Conservation (phyloP, 768 basidiomycete species). For the Phylloporus arenicola region DNA sequence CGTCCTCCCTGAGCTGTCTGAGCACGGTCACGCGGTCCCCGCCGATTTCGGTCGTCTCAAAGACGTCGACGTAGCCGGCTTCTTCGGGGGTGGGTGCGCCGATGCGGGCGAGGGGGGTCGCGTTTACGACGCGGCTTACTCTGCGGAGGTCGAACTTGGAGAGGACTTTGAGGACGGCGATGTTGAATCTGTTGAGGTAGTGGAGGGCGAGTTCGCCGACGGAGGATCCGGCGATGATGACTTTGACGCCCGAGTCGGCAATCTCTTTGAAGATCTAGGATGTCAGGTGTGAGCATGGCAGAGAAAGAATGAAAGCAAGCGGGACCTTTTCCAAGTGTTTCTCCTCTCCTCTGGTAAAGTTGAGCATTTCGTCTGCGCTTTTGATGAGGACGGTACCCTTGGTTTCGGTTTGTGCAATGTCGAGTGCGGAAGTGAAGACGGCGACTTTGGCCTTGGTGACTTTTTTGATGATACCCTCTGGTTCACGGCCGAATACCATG, state of each 20-base stretch:
- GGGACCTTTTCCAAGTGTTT: constrained; percentile 86
- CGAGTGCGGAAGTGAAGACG: constrained; percentile 89
- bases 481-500: constrained; percentile 97
- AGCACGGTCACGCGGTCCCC: constrained; percentile 98
- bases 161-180: constrained; percentile 94
- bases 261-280: constrained; percentile 92
- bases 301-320: neutral
- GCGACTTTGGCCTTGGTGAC: constrained; percentile 85
- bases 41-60: constrained; percentile 94
- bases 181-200: constrained; percentile 89
- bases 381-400: constrained; percentile 97
- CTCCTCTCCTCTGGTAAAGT: constrained; percentile 95
- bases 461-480: constrained; percentile 87
- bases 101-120: constrained; percentile 91
- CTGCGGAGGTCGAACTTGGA: constrained; percentile 97
- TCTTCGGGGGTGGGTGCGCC: constrained; percentile 97
- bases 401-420: constrained; percentile 95
- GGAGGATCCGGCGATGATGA: constrained; percentile 88
- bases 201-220: constrained; percentile 96
- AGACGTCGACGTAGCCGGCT: constrained; percentile 87
- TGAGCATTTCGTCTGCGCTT: constrained; percentile 93
- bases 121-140: constrained; percentile 90
- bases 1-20: constrained; percentile 68
- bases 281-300: neutral
- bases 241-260: constrained; percentile 88